phyloP scores from a whole-genome alignment of 805 yeast genomes.

The Maudiozyma saulgeensis region DNA sequence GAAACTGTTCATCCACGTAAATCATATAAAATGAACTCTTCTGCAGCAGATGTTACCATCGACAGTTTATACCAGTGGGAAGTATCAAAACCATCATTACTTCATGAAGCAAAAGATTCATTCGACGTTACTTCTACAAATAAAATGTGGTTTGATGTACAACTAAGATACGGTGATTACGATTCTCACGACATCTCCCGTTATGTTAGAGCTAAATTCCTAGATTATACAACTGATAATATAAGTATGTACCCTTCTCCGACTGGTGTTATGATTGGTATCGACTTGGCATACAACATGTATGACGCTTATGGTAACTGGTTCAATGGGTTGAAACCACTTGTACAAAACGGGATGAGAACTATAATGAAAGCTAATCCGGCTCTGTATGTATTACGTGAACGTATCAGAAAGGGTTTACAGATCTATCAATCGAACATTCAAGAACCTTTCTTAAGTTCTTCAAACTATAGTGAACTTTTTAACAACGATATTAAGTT shows the following conservation, averaged over 20 bases:
- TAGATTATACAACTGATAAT: slow-evolving; percentile 87
- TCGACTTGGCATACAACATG: slow-evolving; percentile 92
- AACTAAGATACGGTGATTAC: slow-evolving; percentile 90
- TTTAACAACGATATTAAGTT: slow-evolving; percentile 77
- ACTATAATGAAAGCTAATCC: slow-evolving; percentile 94
- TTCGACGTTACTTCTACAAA: slow-evolving; percentile 48
- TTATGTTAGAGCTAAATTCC: slow-evolving; percentile 82
- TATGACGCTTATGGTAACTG: slow-evolving; percentile 95
- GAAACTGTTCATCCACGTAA: slow-evolving; percentile 94
- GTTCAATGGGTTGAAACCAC: slow-evolving; percentile 89
- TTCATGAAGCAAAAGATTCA: slow-evolving; percentile 61
- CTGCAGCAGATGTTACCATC: slow-evolving; percentile 82
- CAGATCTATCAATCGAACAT: slow-evolving; percentile 92
- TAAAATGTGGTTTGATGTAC: slow-evolving; percentile 92
- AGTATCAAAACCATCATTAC: slow-evolving; percentile 68
- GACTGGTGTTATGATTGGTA: slow-evolving; percentile 82
- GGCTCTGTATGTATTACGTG: slow-evolving; percentile 81
- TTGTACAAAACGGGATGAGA: slow-evolving; percentile 84
- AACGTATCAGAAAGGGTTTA: slow-evolving; percentile 85
- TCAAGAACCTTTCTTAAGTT: slow-evolving; percentile 81
- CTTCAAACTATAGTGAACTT: slow-evolving; percentile 82
- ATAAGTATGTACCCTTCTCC: slow-evolving; percentile 83
- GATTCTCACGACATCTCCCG: slow-evolving; percentile 95
- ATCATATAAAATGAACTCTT: slow-evolving; percentile 93
- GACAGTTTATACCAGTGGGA: slow-evolving; percentile 74